phyloP scores from a whole-genome alignment of 305 asterid species.

The Caryopteris hybrid region DNA sequence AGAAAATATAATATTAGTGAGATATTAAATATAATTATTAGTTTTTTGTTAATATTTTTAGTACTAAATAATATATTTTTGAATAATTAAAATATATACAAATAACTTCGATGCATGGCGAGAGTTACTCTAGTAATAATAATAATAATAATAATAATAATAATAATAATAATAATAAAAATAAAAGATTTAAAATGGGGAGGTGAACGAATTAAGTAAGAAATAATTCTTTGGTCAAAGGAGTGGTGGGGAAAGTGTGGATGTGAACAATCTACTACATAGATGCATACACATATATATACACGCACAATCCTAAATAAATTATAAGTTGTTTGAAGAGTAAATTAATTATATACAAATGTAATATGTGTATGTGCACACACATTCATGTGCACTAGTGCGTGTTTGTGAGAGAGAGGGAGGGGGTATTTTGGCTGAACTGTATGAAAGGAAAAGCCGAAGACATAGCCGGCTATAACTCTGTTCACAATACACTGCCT shows the following conservation, averaged over 20 bases:
- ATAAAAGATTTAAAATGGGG: slow-evolving; percentile 8
- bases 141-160: too few relatives aligned
- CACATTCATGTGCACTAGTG: slow-evolving; percentile 14
- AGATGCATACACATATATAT: not conserved
- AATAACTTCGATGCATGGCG: too few relatives aligned
- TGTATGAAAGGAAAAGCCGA: slow-evolving; percentile 37
- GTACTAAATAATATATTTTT: too few relatives aligned
- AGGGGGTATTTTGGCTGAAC: slow-evolving; percentile 26
- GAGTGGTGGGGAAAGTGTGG: slow-evolving; percentile 28
- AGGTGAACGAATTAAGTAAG: slow-evolving; percentile 20
- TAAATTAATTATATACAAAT: not conserved
- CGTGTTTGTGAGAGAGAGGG: slow-evolving; percentile 8
- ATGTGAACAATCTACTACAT: slow-evolving; percentile 16
- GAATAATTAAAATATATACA: too few relatives aligned
- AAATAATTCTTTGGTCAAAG: slow-evolving; percentile 31
- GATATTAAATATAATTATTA: too few relatives aligned
- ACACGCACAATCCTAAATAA: not conserved
- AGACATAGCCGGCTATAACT: slow-evolving; percentile 68
- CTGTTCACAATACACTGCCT: slow-evolving; percentile 36
- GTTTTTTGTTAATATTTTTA: too few relatives aligned
- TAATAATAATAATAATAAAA: too few relatives aligned
- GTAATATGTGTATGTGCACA: not conserved
- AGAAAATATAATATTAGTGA: too few relatives aligned
- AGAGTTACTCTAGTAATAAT: too few relatives aligned
- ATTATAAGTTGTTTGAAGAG: not conserved